Conservation (phyloP, 179 eudicot species). For the Beta macrorhiza region DNA sequence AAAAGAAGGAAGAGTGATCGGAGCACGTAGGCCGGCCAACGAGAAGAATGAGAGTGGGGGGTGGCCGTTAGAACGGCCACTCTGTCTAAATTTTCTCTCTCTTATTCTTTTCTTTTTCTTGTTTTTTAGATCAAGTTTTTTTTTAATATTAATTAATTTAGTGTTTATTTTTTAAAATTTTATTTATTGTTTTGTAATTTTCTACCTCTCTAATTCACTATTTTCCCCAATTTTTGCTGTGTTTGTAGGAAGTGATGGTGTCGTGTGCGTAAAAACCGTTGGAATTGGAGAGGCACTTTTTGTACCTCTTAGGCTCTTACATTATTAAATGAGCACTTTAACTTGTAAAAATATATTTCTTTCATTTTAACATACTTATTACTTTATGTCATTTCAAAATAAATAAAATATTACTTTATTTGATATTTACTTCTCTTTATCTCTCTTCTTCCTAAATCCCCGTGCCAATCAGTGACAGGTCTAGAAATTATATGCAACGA, state of each 20-base stretch:
- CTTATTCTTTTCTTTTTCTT: conserved; percentile 3
- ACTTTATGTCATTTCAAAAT: no score
- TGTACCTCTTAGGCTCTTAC: background rate
- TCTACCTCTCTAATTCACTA: background rate
- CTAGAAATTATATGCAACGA: no score
- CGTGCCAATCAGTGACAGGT: no score
- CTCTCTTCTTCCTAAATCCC: no score
- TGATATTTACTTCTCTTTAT: no score
- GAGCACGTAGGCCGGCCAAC: conserved; percentile 45
- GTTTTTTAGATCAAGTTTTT: background rate
- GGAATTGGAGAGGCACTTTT: background rate
- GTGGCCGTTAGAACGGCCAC: conserved; percentile 46
- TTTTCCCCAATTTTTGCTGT: background rate
- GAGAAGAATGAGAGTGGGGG: conserved; percentile 29
- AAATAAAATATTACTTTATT: no score
- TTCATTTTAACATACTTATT: no score
- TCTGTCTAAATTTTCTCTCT: conserved; percentile 31
- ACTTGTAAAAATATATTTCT: no score
- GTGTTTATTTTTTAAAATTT: background rate
- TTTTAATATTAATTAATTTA: background rate
- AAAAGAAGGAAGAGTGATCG: conserved; percentile 22
- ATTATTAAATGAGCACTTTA: no score
- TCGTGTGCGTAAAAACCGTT: conserved; percentile 21
- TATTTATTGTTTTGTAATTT: background rate
- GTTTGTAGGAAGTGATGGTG: conserved; percentile 12